Evolutionary conservation across 2,329 filamentous ascomycete genomes (phyloP).

Genomic region (Xylaria sp.): DNA sequence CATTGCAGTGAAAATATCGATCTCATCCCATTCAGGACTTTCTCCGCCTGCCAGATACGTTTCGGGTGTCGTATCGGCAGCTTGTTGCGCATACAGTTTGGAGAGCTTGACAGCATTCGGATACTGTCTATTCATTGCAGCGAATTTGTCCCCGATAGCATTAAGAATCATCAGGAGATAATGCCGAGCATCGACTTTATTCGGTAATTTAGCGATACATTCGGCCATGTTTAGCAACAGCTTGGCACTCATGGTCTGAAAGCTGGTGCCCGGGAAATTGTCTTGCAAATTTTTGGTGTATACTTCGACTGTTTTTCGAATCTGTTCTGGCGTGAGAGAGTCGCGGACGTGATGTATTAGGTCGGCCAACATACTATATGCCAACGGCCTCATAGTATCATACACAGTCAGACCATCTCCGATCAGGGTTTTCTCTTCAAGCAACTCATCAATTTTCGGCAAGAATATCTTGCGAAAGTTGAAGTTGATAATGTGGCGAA

Average conservation of each 20-base stretch:
- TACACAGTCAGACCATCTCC: constrained; percentile 97
- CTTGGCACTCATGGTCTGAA: constrained; percentile 99
- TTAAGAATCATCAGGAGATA: constrained; percentile 98
- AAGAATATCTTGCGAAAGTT: constrained; percentile 97
- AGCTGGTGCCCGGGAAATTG: constrained; percentile 95
- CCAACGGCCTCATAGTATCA: constrained; percentile 92
- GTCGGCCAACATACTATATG: constrained; percentile 98
- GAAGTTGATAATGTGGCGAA: constrained; percentile 98
- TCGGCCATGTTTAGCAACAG: constrained; percentile 97
- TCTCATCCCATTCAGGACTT: constrained; percentile 94
- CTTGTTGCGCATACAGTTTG: constrained; percentile 76
- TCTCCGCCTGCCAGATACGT: constrained; percentile 87
- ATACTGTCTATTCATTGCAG: constrained; percentile 96
- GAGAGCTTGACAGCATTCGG: constrained; percentile 94
- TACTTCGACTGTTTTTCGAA: constrained; percentile 93
- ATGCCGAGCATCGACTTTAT: constrained; percentile 93
- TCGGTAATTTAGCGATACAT: constrained; percentile 91
- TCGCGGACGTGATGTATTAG: constrained; percentile 97
- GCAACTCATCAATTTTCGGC: constrained; percentile 90
- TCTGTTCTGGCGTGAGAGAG: constrained; percentile 87
- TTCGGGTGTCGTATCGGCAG: constrained; percentile 70
- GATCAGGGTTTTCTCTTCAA: constrained; percentile 93
- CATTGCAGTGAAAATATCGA: constrained; percentile 95
- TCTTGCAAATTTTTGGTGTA: constrained; percentile 97
- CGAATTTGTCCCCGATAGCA: constrained; percentile 98